Conservation (phyloP, 1,284 basidiomycete genomes). For the Pascua guehoae region DNA sequence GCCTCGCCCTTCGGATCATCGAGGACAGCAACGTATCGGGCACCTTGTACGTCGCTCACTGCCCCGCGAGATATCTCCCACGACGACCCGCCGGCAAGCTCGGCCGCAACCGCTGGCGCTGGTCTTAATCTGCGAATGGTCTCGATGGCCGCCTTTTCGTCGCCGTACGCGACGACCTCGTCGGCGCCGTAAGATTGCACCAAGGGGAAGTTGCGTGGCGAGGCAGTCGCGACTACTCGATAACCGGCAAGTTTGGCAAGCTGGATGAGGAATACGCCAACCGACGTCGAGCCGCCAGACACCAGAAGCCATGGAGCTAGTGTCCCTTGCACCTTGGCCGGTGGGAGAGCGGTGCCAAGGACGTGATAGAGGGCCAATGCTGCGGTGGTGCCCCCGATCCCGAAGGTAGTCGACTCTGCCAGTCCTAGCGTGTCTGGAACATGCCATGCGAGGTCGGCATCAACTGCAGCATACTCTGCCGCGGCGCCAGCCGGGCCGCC, state of each 20-base stretch:
- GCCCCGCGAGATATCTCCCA: background rate
- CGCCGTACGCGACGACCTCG: constrained; percentile 37
- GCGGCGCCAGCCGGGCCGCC: constrained; percentile 40
- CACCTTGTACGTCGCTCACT: background rate
- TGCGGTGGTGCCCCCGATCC: constrained; percentile 48
- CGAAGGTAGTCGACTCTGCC: constrained; percentile 50
- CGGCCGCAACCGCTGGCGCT: constrained; percentile 20
- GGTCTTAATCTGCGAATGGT: background rate
- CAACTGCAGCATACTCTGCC: constrained; percentile 48
- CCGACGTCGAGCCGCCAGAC: constrained; percentile 51
- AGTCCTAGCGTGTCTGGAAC: constrained; percentile 23
- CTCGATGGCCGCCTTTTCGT: constrained; percentile 26
- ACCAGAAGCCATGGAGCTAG: constrained; percentile 38
- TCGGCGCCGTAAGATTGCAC: constrained; percentile 51
- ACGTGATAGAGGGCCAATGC: constrained; percentile 1
- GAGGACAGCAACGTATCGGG: background rate
- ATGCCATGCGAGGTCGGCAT: constrained; percentile 20
- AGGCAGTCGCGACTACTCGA: constrained; percentile 50
- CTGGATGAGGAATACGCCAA: constrained; percentile 53
- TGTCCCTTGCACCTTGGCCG: background rate
- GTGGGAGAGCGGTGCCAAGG: constrained; percentile 1
- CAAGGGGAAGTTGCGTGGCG: constrained; percentile 49
- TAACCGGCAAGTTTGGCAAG: constrained; percentile 50
- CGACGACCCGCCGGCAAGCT: constrained; percentile 2
- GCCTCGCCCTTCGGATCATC: background rate